A percentile compares a stretch with the other conserved stretches of the same genome.
Evolutionary conservation across 495 filamentous ascomycete species (phyloP).

Genomic region (Hypomontagnella submonticulosa): DNA sequence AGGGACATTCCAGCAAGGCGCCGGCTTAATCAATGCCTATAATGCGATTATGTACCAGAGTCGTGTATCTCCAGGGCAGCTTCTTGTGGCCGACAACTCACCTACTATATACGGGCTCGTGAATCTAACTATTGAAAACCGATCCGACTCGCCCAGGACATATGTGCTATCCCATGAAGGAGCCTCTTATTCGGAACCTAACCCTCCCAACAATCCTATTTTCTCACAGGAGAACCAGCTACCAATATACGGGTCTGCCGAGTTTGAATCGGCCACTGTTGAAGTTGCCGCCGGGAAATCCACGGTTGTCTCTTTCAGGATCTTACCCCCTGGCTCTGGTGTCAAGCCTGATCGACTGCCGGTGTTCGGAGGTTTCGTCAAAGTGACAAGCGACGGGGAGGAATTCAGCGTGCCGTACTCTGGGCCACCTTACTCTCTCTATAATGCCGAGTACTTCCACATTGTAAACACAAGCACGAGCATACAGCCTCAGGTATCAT

Average conservation of each 20-base stretch:
- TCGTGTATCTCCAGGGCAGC: conserved; percentile 35
- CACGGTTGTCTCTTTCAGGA: conserved; percentile 22
- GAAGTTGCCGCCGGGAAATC: conserved; percentile 34
- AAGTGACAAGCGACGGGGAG: conserved; percentile 29
- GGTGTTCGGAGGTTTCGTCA: conserved; percentile 44
- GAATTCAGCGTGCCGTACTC: conserved; percentile 45
- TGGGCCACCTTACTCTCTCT: conserved; percentile 42
- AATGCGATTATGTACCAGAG: conserved; percentile 42
- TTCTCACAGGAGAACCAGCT: conserved; percentile 39
- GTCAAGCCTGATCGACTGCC: conserved; percentile 37
- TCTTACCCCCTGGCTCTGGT: conserved; percentile 31
- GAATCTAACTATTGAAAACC: conserved; percentile 43
- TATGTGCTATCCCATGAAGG: conserved; percentile 41
- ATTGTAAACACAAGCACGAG: conserved; percentile 26
- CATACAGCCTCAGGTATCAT: conserved; percentile 22
- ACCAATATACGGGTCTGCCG: conserved; percentile 40
- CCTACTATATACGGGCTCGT: conserved; percentile 19
- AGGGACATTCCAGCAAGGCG: conserved; percentile 47
- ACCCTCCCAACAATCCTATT: conserved; percentile 26
- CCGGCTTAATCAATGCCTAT: conserved; percentile 47
- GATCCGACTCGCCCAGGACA: conserved; percentile 18
- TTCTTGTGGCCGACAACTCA: conserved; percentile 34
- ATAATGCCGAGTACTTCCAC: conserved; percentile 41
- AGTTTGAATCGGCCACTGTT: conserved; percentile 33
- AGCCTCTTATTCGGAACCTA: conserved; percentile 39